These are phyloP conservation scores for Platanus orientalis DNA, from an alignment of 164 flowering plant genomes.

Conservation along the genomic window DNA sequence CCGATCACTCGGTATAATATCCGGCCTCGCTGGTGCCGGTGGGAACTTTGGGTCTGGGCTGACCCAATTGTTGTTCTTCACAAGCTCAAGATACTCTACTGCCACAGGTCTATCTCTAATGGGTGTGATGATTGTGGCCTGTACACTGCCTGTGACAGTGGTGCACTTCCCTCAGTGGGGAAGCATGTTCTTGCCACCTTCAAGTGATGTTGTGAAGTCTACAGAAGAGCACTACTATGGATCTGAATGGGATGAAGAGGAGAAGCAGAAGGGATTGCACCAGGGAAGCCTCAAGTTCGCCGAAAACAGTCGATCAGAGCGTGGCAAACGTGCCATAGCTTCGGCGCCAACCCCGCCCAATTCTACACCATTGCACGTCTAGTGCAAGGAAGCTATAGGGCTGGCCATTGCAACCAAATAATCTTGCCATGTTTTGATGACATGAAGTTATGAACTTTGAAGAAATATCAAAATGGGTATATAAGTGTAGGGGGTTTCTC, in stretches of 20 bases:
- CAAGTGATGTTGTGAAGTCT: constrained; percentile 29
- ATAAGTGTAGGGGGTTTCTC: too few relatives aligned
- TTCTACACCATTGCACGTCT: too few relatives aligned
- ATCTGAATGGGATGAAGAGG: constrained; percentile 63
- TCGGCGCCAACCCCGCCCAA: constrained; percentile 51
- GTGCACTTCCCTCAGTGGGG: constrained; percentile 89
- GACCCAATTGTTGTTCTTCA: constrained; percentile 67
- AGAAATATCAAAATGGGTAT: too few relatives aligned
- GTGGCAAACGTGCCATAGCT: constrained; percentile 40
- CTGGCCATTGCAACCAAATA: too few relatives aligned
- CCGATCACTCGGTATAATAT: constrained; percentile 77
- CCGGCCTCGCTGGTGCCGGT: constrained; percentile 75
- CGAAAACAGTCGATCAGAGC: constrained; percentile 63
- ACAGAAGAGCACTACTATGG: constrained; percentile 52
- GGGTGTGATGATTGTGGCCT: constrained; percentile 62
- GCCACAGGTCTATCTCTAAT: constrained; percentile 48
- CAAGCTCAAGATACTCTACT: constrained; percentile 44
- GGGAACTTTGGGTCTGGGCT: constrained; percentile 80
- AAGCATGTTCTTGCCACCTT: constrained; percentile 66
- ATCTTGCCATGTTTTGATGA: too few relatives aligned
- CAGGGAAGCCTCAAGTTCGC: constrained; percentile 60
- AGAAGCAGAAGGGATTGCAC: constrained; percentile 58
- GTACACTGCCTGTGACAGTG: constrained; percentile 56
- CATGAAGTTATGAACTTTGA: too few relatives aligned
- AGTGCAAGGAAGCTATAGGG: too few relatives aligned